Evolutionary conservation across 192 early-diverging fungal genomes (phyloP).

Genomic region (Backusella luteola): DNA sequence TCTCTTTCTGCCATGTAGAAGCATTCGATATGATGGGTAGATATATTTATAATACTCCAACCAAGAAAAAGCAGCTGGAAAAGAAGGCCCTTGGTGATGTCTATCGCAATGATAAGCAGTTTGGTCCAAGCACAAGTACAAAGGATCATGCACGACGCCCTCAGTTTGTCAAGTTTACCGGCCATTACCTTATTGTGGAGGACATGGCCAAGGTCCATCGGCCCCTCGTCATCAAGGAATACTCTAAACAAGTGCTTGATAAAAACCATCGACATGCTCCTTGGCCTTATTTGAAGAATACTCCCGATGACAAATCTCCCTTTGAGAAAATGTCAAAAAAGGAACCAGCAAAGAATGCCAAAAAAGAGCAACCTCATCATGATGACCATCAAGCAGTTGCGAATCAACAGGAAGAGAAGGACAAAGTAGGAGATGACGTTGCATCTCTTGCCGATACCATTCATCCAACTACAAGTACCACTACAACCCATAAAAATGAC

Average conservation of each 20-base stretch:
- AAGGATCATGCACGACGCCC: not conserved
- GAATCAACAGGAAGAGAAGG: not conserved
- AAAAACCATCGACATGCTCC: not conserved
- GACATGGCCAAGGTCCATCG: constrained; percentile 4
- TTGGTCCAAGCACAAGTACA: constrained; percentile 5
- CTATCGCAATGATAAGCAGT: constrained; percentile 11
- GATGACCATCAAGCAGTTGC: not conserved
- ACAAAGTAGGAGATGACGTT: not conserved
- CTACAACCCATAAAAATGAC: not conserved
- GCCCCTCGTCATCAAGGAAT: constrained; percentile 11
- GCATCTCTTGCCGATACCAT: not conserved
- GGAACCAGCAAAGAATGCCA: not conserved
- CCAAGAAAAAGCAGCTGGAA: not conserved
- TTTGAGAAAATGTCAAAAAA: not conserved
- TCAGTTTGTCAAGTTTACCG: constrained; percentile 16
- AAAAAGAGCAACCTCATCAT: not conserved
- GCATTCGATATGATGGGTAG: no score
- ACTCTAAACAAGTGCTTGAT: not conserved
- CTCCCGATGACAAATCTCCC: not conserved
- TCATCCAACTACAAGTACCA: not conserved
- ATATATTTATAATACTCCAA: not conserved
- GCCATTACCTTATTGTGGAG: constrained; percentile 9
- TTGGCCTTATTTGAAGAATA: constrained; percentile 11
- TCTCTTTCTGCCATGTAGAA: no score
- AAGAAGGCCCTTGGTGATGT: constrained; percentile 5